Base-by-base conservation (phyloP, 176 grass and related monocot species). In the Eremochloa ophiuroides region DNA sequence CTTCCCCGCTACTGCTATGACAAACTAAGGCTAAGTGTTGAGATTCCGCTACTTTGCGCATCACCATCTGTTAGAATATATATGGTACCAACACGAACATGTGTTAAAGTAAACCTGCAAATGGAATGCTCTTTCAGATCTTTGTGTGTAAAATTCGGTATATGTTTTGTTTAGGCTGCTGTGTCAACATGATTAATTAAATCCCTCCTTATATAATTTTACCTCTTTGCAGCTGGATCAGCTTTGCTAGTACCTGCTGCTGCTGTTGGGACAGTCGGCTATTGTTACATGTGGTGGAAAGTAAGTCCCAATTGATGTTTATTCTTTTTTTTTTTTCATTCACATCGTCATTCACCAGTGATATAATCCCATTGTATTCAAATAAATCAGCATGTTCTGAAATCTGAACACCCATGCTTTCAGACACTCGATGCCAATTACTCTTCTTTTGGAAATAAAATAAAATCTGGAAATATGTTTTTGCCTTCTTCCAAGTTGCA, bases 201-300 rank as follows among this genome's bases (percentile, higher is more conserved):
- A 74, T 31, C 34, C 48, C 67, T 76, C 12, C 27, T 55, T 30
- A 64, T 8, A 27, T 62, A 31, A 8, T 64, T 26, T 53, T 33
- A 29, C 69, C 9, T 83, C 44, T 65, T 82, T 71, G 20, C 86
- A 89, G 91, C 61, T 76, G 70, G 81, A 62, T 73, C 85, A 40
- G 79, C 80, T 42, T 85, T 94, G 80, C 37, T 94, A 48, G 74
- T 77, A 67, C 92, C 95, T 74, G 92, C 86, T 85, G 95, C 92
- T 60, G 87, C 92, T 70, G 71, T 88, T 43, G 90, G 92, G 17
- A 90, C 74, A 35, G 47, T 89, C 30, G 80, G 90, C 73, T 98
- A 94, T 78, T 93, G 84, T 73, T 88, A 92, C 86, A 88, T 98
- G 95, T 85, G 95, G 85, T 98, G 92, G 95, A 94, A 94, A 81